Conservation (phyloP, 1,139 yeast genomes). For the Entelexis sorbosivorans region DNA sequence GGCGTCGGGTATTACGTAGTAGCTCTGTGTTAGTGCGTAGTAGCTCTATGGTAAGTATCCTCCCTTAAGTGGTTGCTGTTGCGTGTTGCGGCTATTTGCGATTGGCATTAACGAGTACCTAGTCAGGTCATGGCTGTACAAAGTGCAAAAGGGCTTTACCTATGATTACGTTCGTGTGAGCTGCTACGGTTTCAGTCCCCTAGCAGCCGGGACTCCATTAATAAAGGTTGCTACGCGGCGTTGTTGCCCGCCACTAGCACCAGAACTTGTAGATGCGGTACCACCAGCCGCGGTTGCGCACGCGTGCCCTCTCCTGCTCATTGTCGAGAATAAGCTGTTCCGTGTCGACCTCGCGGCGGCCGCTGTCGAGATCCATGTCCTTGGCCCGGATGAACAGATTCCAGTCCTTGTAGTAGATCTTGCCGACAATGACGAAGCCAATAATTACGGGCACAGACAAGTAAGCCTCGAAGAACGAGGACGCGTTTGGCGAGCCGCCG, state of each 20-base stretch:
- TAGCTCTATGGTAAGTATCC: no score
- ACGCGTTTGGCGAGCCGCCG: constrained; percentile 28
- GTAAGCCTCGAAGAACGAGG: constrained; percentile 43
- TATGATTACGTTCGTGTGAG: no score
- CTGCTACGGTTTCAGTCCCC: no score
- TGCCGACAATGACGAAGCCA: constrained; percentile 42
- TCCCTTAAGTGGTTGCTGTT: no score
- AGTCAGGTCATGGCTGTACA: no score
- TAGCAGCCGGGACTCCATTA: no score
- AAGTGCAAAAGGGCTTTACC: no score
- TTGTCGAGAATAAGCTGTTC: constrained; percentile 44
- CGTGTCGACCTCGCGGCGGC: constrained; percentile 46
- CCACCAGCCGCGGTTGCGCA: constrained; percentile 31
- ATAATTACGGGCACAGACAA: constrained; percentile 45
- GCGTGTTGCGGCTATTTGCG: no score
- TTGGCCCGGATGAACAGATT: constrained; percentile 33
- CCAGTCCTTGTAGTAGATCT: constrained; percentile 32
- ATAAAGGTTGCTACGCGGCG: no score
- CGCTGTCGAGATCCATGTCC: constrained; percentile 47
- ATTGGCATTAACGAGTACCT: no score
- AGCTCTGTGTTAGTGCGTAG: no score
- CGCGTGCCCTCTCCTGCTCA: constrained; percentile 37
- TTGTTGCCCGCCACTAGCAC: constrained; percentile 33
- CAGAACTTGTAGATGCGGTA: constrained; percentile 38
- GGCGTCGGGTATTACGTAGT: no score